phyloP scores from a whole-genome alignment of 805 yeast genomes.

The Teunomyces atbi region DNA sequence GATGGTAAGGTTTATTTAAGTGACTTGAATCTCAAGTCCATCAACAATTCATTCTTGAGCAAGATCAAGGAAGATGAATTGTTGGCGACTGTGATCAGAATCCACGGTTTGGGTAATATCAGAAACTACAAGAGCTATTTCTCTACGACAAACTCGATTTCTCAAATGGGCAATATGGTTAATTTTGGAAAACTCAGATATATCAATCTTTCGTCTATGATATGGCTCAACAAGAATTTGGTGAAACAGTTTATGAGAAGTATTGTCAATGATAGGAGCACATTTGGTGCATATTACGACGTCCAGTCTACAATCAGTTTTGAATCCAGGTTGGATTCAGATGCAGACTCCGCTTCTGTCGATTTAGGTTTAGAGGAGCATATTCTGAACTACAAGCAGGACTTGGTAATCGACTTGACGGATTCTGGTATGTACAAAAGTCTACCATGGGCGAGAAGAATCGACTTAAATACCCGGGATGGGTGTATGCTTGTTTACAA shows the following conservation, averaged over 20 bases:
- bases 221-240: slow-evolving; percentile 45
- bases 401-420: slow-evolving; percentile 37
- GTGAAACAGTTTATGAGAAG: slow-evolving; percentile 35
- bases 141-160: slow-evolving; percentile 1
- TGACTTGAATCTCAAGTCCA: slow-evolving; percentile 40
- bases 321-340: not conserved
- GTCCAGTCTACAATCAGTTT: not conserved
- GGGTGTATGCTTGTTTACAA: slow-evolving; percentile 28
- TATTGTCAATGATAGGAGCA: slow-evolving; percentile 16
- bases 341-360: not conserved
- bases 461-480: slow-evolving; percentile 22
- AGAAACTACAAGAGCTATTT: not conserved
- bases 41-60: slow-evolving; percentile 30
- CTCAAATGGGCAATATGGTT: not conserved
- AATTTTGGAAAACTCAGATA: slow-evolving; percentile 24
- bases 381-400: slow-evolving; percentile 11
- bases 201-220: slow-evolving; percentile 43
- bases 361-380: not conserved
- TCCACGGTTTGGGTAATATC: slow-evolving; percentile 21
- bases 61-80: slow-evolving; percentile 34
- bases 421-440: slow-evolving; percentile 50
- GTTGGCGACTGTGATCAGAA: slow-evolving; percentile 21
- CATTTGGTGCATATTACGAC: not conserved
- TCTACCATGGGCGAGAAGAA: slow-evolving; percentile 43
- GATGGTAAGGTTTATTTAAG: slow-evolving; percentile 33